Base-by-base conservation (phyloP, 176 grass and related monocot genomes). In the Poa pratensis region DNA sequence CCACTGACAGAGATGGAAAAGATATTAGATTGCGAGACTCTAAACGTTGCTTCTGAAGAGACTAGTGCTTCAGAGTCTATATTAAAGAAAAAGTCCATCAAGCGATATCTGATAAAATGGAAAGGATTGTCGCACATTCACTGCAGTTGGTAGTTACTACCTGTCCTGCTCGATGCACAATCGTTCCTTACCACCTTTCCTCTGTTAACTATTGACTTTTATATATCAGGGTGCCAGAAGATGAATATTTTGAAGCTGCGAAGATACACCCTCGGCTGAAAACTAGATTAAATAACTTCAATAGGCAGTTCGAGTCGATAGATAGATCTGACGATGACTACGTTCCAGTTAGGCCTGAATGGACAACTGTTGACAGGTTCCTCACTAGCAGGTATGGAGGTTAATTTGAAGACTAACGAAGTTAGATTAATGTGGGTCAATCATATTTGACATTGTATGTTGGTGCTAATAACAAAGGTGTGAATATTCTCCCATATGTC, bases 71-170 rank as follows among this genome's bases (percentile, higher is more conserved):
- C 74, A 37, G 86, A 90, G 40, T 68, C 92, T 85, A 79, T 65
- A 77, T 78, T 84, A 46, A 99, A 88, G 71, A 87, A 90, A 51
- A 86, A 84, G 24, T 69, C 62, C 57, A 37, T 43, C 48, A 94
- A 89, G 46, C 88, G 81, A 81, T 99, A 99, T 86, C 92, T 99
- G 79, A 94, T 99, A 54, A 99, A 99, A 77, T 99, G 97, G 97
- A 99, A 99, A 80, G 97, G 97, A 82, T 79, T 99, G 64, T 96
- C 97, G 48, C 37, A 92, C 82, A 88, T 99, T 80, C 97, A 99
- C 54, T 99, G 94, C 82, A 86, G 82, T 82, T 99, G 97, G 97
- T 99, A 94, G 20, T 89, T 86, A 48, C 68, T 49, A 26, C 26
- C 78, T 80, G 24, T 51, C 20, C 42, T 23, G 39, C 10, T 76